phyloP scores from a whole-genome alignment of 257 asterid species.

The Forsythia suspensa region DNA sequence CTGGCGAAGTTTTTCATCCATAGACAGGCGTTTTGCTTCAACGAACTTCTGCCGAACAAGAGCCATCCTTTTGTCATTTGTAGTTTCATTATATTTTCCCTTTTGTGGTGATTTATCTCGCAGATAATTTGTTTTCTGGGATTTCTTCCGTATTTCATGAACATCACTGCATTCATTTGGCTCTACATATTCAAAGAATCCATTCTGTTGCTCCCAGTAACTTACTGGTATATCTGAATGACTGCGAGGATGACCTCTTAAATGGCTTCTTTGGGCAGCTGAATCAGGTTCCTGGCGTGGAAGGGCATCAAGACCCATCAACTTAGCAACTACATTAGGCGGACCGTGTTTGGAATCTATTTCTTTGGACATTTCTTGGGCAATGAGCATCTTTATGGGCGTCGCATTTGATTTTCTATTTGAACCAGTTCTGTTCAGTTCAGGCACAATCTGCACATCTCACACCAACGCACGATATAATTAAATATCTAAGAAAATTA shows the following conservation, averaged over 20 bases:
- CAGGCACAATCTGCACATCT: slow-evolving; percentile 61
- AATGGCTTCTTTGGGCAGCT: slow-evolving; percentile 45
- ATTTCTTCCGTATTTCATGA: slow-evolving; percentile 62
- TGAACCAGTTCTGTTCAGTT: slow-evolving; percentile 44
- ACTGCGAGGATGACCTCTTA: slow-evolving; percentile 53
- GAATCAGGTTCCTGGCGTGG: slow-evolving; percentile 63
- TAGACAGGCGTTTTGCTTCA: slow-evolving; percentile 87
- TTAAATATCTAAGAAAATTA: slow-evolving; percentile 6
- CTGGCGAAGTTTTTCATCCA: slow-evolving; percentile 77
- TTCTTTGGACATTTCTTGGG: slow-evolving; percentile 93
- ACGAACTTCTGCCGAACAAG: slow-evolving; percentile 85
- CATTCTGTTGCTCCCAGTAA: slow-evolving; percentile 70
- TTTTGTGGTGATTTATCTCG: slow-evolving; percentile 47
- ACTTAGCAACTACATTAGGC: slow-evolving; percentile 85
- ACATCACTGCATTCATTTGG: slow-evolving; percentile 64
- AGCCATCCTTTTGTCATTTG: slow-evolving; percentile 62
- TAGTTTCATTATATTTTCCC: slow-evolving; percentile 42
- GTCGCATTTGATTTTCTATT: slow-evolving; percentile 57
- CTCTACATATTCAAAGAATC: slow-evolving; percentile 47
- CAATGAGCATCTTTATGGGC: slow-evolving; percentile 92
- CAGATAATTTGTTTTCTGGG: slow-evolving; percentile 37
- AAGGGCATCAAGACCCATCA: slow-evolving; percentile 97
- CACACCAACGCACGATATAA: slow-evolving; percentile 23
- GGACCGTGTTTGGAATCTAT: slow-evolving; percentile 53
- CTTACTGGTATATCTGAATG: slow-evolving; percentile 62